These are phyloP conservation scores for Salix arbutifolia DNA, from an alignment of 345 rosid species.

Conservation along the genomic window DNA sequence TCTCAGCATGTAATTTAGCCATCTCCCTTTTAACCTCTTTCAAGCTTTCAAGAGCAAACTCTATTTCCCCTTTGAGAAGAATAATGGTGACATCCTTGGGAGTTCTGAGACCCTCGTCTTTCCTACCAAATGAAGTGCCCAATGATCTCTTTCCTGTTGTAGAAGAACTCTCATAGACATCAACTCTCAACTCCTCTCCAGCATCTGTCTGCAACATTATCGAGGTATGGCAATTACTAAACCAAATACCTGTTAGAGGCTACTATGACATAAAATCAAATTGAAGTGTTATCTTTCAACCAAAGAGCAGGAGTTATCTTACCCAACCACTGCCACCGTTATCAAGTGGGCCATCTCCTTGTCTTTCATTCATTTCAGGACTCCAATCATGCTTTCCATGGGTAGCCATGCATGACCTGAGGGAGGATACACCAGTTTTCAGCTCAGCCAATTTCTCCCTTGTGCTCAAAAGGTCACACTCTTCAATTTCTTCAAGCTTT, in stretches of 20 bases:
- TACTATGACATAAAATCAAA: constrained; percentile 17
- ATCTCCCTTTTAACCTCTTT: constrained; percentile 68
- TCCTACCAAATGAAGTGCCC: constrained; percentile 17
- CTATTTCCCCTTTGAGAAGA: constrained; percentile 71
- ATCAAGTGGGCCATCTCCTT: constrained; percentile 18
- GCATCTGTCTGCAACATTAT: constrained; percentile 43
- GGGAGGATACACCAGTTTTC: constrained; percentile 49
- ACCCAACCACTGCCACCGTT: constrained; percentile 43
- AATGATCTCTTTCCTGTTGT: constrained; percentile 19
- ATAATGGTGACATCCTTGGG: constrained; percentile 44
- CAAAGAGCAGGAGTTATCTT: constrained; percentile 36
- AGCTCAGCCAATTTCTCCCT: constrained; percentile 61
- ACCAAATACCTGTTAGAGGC: constrained; percentile 14
- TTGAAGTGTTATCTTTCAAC: constrained; percentile 2
- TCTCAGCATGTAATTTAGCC: constrained; percentile 52
- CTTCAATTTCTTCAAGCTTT: constrained; percentile 56
- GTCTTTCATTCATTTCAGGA: constrained; percentile 27
- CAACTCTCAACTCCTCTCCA: constrained; percentile 30
- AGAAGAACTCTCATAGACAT: constrained; percentile 26
- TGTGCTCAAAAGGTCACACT: constrained; percentile 45
- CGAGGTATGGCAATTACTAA: constrained; percentile 20
- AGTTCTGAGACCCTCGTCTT: constrained; percentile 23
- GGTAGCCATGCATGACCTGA: constrained; percentile 52
- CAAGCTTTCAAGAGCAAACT: constrained; percentile 67
- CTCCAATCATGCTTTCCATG: constrained; percentile 29